A percentile compares a stretch with the other conserved stretches of the same genome.
These are phyloP conservation scores for Azolla pinnata DNA, from an alignment of 75 land plant species.

Conservation along the genomic window DNA sequence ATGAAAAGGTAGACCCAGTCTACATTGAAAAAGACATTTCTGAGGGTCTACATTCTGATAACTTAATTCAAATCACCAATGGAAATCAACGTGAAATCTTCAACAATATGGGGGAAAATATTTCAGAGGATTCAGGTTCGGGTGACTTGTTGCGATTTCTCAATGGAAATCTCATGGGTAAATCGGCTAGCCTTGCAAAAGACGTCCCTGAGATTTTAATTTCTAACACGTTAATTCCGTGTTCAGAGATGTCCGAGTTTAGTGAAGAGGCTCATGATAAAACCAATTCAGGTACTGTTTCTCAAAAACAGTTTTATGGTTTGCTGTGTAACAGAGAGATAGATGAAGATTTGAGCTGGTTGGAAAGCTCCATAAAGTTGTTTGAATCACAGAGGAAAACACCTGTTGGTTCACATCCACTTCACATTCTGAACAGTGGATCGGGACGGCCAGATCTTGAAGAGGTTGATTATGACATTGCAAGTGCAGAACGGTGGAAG, in stretches of 20 bases:
- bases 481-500: too few species aligned
- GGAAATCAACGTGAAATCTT: background rate
- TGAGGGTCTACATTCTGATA: too few species aligned
- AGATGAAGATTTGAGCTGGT: background rate
- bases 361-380: background rate
- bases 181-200: background rate
- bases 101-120: background rate
- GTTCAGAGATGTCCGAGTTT: background rate
- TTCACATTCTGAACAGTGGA: slow-evolving; percentile 8
- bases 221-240: too few species aligned
- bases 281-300: background rate
- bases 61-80: too few species aligned
- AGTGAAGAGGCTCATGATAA: background rate
- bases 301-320: background rate
- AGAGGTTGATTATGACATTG: slow-evolving; percentile 7
- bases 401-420: background rate
- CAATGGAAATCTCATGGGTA: background rate
- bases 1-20: too few species aligned
- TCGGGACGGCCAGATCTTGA: slow-evolving; percentile 8
- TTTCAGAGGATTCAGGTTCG: background rate
- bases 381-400: background rate
- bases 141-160: background rate
- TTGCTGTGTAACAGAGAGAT: background rate
- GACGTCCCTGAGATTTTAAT: background rate
- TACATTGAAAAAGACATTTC: too few species aligned